Conservation (phyloP, 371 early-diverging fungal genomes). For the Capniomyces stellatus region DNA sequence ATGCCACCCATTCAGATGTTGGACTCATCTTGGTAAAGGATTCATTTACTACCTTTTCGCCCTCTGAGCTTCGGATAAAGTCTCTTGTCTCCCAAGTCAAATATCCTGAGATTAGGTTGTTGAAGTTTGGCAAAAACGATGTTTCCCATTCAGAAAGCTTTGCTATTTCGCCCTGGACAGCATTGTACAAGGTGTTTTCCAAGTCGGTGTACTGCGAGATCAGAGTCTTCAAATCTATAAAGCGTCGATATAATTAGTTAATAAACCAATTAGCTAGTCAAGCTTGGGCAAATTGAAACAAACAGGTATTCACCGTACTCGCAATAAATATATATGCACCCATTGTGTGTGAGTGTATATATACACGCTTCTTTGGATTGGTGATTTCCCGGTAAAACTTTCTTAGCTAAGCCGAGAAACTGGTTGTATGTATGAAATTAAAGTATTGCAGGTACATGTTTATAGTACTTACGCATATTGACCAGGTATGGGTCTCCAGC, state of each 20-base stretch:
- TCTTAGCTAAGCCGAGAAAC: no score
- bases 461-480: conserved; percentile 10
- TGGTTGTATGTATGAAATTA: no score
- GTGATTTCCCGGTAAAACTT: no score
- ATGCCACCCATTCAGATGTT: conserved; percentile 12
- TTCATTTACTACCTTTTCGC: conserved; percentile 5
- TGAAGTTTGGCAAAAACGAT: conserved; percentile 7
- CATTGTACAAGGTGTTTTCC: conserved; percentile 4
- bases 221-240: conserved; percentile 16
- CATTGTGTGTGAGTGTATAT: no score
- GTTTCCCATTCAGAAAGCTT: conserved; percentile 11
- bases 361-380: no score
- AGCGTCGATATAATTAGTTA: no score
- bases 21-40: conserved; percentile 7
- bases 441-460: no score
- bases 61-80: conserved; percentile 9
- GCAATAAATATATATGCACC: no score
- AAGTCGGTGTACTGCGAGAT: conserved; percentile 17
- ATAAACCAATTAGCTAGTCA: no score
- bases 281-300: no score
- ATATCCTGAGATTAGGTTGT: conserved; percentile 4
- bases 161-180: conserved; percentile 7
- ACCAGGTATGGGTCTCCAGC: conserved; percentile 20
- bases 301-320: no score
- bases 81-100: conserved; percentile 6